phyloP scores from a whole-genome alignment of 495 filamentous ascomycete genomes.

The Platismatia glauca region DNA sequence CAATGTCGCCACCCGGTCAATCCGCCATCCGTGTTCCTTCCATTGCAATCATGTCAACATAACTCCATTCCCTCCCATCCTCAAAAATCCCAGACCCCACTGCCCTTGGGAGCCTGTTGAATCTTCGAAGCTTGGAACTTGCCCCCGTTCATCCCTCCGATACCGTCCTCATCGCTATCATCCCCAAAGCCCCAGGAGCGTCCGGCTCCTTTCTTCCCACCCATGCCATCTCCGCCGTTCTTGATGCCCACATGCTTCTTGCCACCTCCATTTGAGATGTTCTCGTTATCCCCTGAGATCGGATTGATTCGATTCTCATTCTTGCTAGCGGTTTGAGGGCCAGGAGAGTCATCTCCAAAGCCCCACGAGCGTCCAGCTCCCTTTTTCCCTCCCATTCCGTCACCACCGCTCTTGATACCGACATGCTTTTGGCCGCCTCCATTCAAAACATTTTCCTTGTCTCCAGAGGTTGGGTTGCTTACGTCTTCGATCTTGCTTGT shows the following conservation, averaged over 20 bases:
- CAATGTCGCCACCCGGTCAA: neutral
- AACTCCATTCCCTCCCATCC: neutral
- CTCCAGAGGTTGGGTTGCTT: constrained; percentile 8
- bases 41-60: constrained; percentile 14
- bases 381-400: constrained; percentile 69
- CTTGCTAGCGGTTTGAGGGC: constrained; percentile 23
- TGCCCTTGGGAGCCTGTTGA: constrained; percentile 28
- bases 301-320: constrained; percentile 19
- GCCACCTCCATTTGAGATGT: constrained; percentile 18
- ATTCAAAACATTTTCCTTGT: constrained; percentile 26
- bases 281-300: constrained; percentile 23
- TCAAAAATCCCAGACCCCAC: constrained; percentile 45
- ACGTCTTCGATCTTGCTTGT: constrained; percentile 26
- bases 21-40: neutral
- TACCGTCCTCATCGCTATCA: constrained; percentile 40
- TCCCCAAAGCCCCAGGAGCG: constrained; percentile 52
- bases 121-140: constrained; percentile 31
- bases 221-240: constrained; percentile 66
- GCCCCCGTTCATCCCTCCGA: constrained; percentile 29
- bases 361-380: constrained; percentile 51
- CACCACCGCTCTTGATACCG: constrained; percentile 52
- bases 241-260: constrained; percentile 39
- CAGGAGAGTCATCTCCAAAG: constrained; percentile 34
- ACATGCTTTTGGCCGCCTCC: constrained; percentile 23
- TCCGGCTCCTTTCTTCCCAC: constrained; percentile 53